Evolutionary conservation across 129 eudicot species (phyloP).

Genomic region (Flaveria robusta): DNA sequence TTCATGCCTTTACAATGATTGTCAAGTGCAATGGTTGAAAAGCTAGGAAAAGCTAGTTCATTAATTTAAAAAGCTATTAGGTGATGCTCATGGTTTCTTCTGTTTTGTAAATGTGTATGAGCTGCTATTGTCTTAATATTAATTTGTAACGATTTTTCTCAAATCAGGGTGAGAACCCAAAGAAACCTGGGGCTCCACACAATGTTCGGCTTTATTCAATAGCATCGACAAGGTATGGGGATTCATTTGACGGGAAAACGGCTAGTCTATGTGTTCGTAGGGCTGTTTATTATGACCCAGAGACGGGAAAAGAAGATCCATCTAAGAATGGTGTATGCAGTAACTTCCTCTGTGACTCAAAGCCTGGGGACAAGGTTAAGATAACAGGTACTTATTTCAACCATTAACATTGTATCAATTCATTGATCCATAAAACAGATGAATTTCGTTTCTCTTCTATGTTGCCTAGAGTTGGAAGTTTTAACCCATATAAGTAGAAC

Average conservation of each 20-base stretch:
- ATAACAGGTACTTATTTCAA: constrained; percentile 57
- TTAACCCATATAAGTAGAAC: no score
- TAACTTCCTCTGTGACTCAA: constrained; percentile 85
- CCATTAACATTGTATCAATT: no score
- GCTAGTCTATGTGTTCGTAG: constrained; percentile 94
- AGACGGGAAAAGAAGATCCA: constrained; percentile 96
- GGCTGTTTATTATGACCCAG: constrained; percentile 92
- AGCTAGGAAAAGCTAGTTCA: not conserved
- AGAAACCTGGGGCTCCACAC: constrained; percentile 90
- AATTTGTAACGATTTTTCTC: not conserved
- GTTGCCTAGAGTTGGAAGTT: no score
- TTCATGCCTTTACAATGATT: not conserved
- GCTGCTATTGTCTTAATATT: not conserved
- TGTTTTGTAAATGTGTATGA: constrained; percentile 9
- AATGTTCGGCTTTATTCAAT: constrained; percentile 95
- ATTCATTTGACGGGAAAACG: constrained; percentile 87
- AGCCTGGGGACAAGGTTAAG: constrained; percentile 94
- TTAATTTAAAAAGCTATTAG: not conserved
- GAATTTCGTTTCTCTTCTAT: no score
- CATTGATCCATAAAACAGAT: no score
- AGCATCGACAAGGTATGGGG: constrained; percentile 97
- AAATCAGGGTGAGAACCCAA: constrained; percentile 91
- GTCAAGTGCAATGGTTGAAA: not conserved
- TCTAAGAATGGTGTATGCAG: constrained; percentile 93
- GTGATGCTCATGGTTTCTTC: not conserved